These are phyloP conservation scores for Globisporangium radiosum DNA, from an alignment of 352 stramenopile genomes.

Conservation along the genomic window DNA sequence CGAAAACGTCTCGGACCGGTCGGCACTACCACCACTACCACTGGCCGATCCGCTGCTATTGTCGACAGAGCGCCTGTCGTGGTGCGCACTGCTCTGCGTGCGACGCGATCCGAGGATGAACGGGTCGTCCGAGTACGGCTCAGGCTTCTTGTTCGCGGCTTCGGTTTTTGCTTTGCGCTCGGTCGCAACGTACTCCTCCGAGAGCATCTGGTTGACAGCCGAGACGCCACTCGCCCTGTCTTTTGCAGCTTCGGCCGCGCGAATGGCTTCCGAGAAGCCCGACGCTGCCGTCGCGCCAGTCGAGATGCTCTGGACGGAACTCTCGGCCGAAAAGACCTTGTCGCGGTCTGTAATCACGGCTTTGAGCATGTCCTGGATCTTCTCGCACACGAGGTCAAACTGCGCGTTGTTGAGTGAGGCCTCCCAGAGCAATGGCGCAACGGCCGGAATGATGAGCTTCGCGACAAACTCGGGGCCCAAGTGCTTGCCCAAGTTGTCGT, in stretches of 20 bases:
- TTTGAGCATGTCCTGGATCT: conserved; percentile 88
- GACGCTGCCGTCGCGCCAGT: conserved; percentile 50
- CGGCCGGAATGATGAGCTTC: conserved; percentile 77
- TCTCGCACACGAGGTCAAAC: conserved; percentile 83
- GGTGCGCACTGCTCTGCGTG: conserved; percentile 32
- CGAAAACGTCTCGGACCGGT: conserved; percentile 66
- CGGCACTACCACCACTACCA: conserved; percentile 14
- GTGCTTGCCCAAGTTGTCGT: conserved; percentile 86
- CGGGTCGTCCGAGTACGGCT: conserved; percentile 74
- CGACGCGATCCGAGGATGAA: conserved; percentile 61
- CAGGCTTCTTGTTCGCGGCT: conserved; percentile 24
- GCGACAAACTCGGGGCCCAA: conserved; percentile 75
- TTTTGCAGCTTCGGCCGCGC: conserved; percentile 57
- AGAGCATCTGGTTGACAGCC: conserved; percentile 72
- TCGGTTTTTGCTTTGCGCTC: conserved; percentile 30
- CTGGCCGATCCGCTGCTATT: conserved; percentile 14
- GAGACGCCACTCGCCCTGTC: conserved; percentile 56
- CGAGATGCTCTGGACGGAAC: conserved; percentile 54
- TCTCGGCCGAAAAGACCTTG: conserved; percentile 69
- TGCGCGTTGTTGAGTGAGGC: conserved; percentile 69
- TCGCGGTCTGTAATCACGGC: conserved; percentile 75
- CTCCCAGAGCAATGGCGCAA: conserved; percentile 78
- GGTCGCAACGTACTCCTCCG: conserved; percentile 69
- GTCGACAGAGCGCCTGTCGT: conserved; percentile 16
- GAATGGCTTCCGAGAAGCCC: conserved; percentile 60